Percentiles rank a stretch among this genome's conserved stretches.
These are phyloP conservation scores for Xanthoconium purpureum DNA, from an alignment of 768 basidiomycete species.

Conservation along the genomic window DNA sequence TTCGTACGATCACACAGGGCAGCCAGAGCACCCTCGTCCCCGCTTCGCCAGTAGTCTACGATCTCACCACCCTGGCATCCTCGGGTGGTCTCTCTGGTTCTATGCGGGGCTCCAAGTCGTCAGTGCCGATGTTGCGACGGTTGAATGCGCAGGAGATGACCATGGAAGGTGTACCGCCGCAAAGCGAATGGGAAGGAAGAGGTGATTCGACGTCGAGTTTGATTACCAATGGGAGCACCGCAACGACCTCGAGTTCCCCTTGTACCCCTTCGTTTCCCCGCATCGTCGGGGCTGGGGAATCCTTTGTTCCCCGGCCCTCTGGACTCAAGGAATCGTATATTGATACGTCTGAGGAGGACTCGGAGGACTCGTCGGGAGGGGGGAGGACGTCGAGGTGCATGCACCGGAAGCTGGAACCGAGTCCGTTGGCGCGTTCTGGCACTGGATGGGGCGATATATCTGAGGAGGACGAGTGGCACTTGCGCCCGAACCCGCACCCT, in stretches of 20 bases:
- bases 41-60: not conserved
- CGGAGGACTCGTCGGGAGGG: not conserved
- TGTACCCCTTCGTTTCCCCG: constrained; percentile 9
- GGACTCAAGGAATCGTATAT: constrained; percentile 19
- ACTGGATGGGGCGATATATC: not conserved
- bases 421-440: constrained; percentile 3
- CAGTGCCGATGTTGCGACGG: constrained; percentile 22
- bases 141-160: constrained; percentile 13
- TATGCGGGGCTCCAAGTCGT: not conserved
- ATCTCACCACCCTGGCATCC: constrained; percentile 9
- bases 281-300: not conserved
- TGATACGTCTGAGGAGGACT: constrained; percentile 21
- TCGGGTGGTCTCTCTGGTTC: constrained; percentile 3
- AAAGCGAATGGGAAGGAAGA: not conserved
- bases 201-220: constrained; percentile 24
- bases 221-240: constrained; percentile 17
- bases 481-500: not conserved
- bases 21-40: constrained; percentile 21
- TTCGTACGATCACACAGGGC: constrained; percentile 18
- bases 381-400: not conserved
- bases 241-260: constrained; percentile 15
- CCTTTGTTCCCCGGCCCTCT: constrained; percentile 16
- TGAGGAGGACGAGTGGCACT: constrained; percentile 10
- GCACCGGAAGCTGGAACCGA: constrained; percentile 5
- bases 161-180: not conserved